phyloP scores from a whole-genome alignment of 2,329 filamentous ascomycete species.

The Epichloe glyceriae region DNA sequence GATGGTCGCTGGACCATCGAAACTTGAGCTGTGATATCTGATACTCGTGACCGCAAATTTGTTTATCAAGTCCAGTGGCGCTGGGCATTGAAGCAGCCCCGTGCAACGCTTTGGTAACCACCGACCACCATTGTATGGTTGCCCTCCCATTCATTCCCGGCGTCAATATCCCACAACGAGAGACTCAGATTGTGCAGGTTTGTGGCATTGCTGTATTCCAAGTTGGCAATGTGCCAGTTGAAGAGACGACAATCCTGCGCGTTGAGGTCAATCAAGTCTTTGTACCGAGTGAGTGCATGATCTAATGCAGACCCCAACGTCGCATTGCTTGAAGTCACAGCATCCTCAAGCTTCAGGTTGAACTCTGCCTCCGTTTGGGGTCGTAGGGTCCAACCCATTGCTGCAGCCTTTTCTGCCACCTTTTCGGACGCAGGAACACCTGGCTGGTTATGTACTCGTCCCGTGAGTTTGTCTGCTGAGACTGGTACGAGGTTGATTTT shows the following conservation, averaged over 20 bases:
- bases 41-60: slow-evolving; percentile 62
- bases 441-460: slow-evolving; percentile 57
- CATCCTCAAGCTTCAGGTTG: slow-evolving; percentile 57
- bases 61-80: slow-evolving; percentile 63
- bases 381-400: slow-evolving; percentile 73
- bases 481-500: slow-evolving; percentile 47
- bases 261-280: slow-evolving; percentile 66
- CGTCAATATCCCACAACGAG: slow-evolving; percentile 90
- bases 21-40: slow-evolving; percentile 40
- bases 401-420: slow-evolving; percentile 62
- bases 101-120: slow-evolving; percentile 87
- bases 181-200: slow-evolving; percentile 81
- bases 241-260: slow-evolving; percentile 79
- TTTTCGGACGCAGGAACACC: slow-evolving; percentile 56
- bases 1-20: slow-evolving; percentile 41
- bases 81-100: slow-evolving; percentile 66
- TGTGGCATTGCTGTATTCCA: slow-evolving; percentile 93
- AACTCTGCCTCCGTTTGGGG: slow-evolving; percentile 47
- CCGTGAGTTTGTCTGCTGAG: slow-evolving; percentile 56
- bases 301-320: slow-evolving; percentile 88
- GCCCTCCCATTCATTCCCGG: slow-evolving; percentile 94
- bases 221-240: slow-evolving; percentile 97
- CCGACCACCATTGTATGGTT: slow-evolving; percentile 87
- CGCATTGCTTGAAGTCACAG: slow-evolving; percentile 50
- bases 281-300: slow-evolving; percentile 79